phyloP scores from a whole-genome alignment of 148 eudicot species.

The Chenopodium berlandieri region DNA sequence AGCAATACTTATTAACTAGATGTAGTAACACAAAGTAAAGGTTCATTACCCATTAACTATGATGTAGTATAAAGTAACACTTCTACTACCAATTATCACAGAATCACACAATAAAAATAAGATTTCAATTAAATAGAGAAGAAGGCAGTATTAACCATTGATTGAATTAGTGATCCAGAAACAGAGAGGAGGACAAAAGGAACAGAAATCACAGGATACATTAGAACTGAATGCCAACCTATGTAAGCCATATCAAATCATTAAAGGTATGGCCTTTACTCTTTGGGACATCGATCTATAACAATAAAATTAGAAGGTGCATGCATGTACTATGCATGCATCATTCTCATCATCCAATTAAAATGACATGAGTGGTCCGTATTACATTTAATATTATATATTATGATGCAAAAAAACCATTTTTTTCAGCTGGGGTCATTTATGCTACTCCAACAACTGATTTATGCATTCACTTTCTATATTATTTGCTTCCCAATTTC shows the following conservation, averaged over 20 bases:
- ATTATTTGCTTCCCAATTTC: neutral
- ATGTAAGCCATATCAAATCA: slow-evolving; percentile 15
- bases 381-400: neutral
- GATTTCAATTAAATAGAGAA: no score
- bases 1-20: no score
- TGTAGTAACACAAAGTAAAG: no score
- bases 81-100: no score
- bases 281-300: neutral
- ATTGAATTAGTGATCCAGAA: no score
- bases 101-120: no score
- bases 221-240: neutral
- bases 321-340: slow-evolving; percentile 25
- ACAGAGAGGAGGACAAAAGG: slow-evolving; percentile 7
- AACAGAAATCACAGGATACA: slow-evolving; percentile 2
- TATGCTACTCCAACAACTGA: neutral
- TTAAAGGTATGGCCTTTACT: slow-evolving; percentile 5
- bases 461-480: slow-evolving; percentile 7
- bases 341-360: slow-evolving; percentile 13
- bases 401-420: slow-evolving; percentile 15
- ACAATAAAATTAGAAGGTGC: slow-evolving; percentile 11
- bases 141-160: no score
- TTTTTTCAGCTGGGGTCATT: slow-evolving; percentile 18
- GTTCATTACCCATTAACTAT: no score
- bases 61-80: no score
- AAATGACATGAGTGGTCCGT: slow-evolving; percentile 26